These are phyloP conservation scores for Pseudogymnoascus sp. DNA, from an alignment of 2,329 filamentous ascomycete genomes.

Conservation along the genomic window DNA sequence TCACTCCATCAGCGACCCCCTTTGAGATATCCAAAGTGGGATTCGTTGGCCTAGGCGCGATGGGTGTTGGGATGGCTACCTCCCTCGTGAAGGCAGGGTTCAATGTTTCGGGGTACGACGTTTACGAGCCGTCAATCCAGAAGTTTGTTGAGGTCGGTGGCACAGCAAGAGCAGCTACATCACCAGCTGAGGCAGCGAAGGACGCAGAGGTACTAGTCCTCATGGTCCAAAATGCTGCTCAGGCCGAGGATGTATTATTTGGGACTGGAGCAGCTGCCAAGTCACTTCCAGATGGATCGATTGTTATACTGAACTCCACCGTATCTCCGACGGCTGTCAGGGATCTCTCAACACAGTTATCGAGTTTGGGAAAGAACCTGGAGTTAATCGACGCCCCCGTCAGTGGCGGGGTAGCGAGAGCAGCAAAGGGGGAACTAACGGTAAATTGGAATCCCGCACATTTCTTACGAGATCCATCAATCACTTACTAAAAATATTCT, in stretches of 20 bases:
- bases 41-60: slow-evolving; percentile 68
- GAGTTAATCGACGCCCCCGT: slow-evolving; percentile 61
- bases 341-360: slow-evolving; percentile 49
- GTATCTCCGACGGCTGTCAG: slow-evolving; percentile 57
- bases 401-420: slow-evolving; percentile 54
- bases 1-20: slow-evolving; percentile 12
- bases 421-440: slow-evolving; percentile 30
- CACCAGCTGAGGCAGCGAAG: slow-evolving; percentile 46
- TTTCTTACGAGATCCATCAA: not conserved
- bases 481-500: not conserved
- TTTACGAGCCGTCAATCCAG: slow-evolving; percentile 56
- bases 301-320: slow-evolving; percentile 59
- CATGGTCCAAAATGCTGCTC: slow-evolving; percentile 50
- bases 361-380: slow-evolving; percentile 49
- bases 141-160: slow-evolving; percentile 55
- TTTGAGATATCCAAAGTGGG: slow-evolving; percentile 24
- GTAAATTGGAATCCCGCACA: slow-evolving; percentile 15
- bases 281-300: slow-evolving; percentile 45
- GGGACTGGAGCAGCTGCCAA: slow-evolving; percentile 42
- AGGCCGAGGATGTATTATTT: slow-evolving; percentile 54
- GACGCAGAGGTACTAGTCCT: slow-evolving; percentile 53
- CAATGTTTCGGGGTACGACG: slow-evolving; percentile 58
- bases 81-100: slow-evolving; percentile 60
- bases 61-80: slow-evolving; percentile 72
- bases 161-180: slow-evolving; percentile 40